Evolutionary conservation across 2,329 filamentous ascomycete genomes (phyloP), one percentile per base, ranked within the genome.

Genomic region (Calonectria honghensis): DNA sequence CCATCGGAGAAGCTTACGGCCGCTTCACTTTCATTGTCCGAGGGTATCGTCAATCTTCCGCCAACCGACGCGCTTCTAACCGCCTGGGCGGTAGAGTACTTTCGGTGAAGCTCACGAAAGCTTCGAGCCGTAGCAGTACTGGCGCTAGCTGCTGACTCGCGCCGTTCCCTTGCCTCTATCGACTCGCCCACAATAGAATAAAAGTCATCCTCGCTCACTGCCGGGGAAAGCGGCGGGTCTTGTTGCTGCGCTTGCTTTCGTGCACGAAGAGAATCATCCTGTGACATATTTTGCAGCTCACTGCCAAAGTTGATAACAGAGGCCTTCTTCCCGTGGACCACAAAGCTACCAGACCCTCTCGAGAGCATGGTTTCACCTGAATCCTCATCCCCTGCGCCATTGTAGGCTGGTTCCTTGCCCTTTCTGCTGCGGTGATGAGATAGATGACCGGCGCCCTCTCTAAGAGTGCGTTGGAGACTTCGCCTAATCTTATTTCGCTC

Each of bases 321-420:
- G 3, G 97, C 97, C 85, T 99, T 98, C 88, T 98, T 99, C 75
- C 97, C 96, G 82, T 99, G 97, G 5, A 99, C 93, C 5, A 97
- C 98, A 84, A 99, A 99, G 80, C 95, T 98, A 6, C 95, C 95
- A 16, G 94, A 92, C 16, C 94, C 94, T 63, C 97, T 92, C 9
- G 94, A 89, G 16, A 99, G 89, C 14, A 94, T 92, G 78, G 95
- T 94, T 48, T 94, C 87, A 86, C 90, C 80, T 76, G 84, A 77
- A 76, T 82, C 73, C 81, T 89, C 85, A 24, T 88, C 82, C 81
- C 84, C 64, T 81, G 79, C 72, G 10, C 76, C 79, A 4, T 71
- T 66, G 14, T 68, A 45, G 4, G 74, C 74, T 2, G 79, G 72
- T 65, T 97, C 95, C 81, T 93, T 95, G 66, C 94, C 93, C 83